Evolutionary conservation across 371 early-diverging fungal genomes (phyloP).

Genomic region (Rhizomucor pusillus): DNA sequence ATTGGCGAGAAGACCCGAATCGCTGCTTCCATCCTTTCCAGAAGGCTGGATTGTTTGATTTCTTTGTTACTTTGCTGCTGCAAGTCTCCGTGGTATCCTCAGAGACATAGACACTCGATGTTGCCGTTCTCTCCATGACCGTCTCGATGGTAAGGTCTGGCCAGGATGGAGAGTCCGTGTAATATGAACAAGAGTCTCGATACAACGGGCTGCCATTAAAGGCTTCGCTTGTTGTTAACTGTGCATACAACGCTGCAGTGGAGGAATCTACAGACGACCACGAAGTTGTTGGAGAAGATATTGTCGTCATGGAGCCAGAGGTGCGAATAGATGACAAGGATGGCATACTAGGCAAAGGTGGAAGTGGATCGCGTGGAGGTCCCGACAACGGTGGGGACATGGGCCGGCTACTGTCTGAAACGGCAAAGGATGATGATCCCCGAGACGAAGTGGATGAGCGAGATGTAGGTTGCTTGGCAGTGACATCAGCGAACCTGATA

Average conservation of each 20-base stretch:
- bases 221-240: neutral
- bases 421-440: constrained; percentile 8
- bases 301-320: constrained; percentile 1
- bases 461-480: constrained; percentile 1
- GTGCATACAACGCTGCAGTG: neutral
- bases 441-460: constrained; percentile 7
- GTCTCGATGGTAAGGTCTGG: too few species aligned
- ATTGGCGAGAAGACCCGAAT: constrained; percentile 3
- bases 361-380: constrained; percentile 24
- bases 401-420: constrained; percentile 1
- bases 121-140: too few species aligned
- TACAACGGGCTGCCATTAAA: neutral
- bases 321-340: constrained; percentile 5
- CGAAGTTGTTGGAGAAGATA: constrained; percentile 14
- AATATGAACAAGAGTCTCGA: neutral
- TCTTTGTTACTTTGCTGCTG: too few species aligned
- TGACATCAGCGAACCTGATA: neutral
- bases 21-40: constrained; percentile 25
- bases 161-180: neutral
- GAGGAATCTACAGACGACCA: constrained; percentile 22
- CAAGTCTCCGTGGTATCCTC: too few species aligned
- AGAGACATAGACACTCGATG: too few species aligned
- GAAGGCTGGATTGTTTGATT: constrained; percentile 9
- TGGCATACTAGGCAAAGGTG: constrained; percentile 16
- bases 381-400: constrained; percentile 20